Percentiles rank a stretch among this genome's conserved stretches.
Evolutionary conservation across 2,329 filamentous ascomycete genomes (phyloP).

Genomic region (Colletotrichum tamarilloi): DNA sequence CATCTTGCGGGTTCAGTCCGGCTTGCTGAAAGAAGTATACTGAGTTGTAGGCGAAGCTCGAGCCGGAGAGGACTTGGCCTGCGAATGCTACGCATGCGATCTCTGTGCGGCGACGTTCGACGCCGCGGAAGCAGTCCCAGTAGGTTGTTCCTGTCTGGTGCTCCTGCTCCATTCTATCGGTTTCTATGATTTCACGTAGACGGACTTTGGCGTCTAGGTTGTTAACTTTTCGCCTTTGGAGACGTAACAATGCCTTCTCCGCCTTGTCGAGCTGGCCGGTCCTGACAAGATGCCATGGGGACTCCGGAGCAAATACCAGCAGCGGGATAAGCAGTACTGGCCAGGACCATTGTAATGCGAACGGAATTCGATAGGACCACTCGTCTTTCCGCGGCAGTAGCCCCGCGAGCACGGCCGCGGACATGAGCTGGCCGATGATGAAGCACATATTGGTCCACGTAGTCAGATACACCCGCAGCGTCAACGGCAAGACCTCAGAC

Average conservation of each 20-base stretch:
- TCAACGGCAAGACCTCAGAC: conserved; percentile 52
- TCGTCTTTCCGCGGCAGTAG: conserved; percentile 47
- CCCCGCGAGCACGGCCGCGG: conserved; percentile 50
- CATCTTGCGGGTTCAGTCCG: conserved; percentile 44
- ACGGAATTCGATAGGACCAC: conserved; percentile 60
- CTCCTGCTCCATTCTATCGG: conserved; percentile 50
- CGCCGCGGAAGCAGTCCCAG: conserved; percentile 52
- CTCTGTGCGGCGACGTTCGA: conserved; percentile 50
- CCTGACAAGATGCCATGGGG: conserved; percentile 55
- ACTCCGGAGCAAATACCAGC: conserved; percentile 57
- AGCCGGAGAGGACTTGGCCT: conserved; percentile 41
- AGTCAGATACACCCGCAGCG: conserved; percentile 56
- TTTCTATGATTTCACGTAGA: conserved; percentile 55
- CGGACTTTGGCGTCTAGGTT: conserved; percentile 46
- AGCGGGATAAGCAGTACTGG: conserved; percentile 53
- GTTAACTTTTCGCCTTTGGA: conserved; percentile 30
- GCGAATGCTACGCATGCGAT: conserved; percentile 46
- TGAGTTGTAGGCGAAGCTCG: conserved; percentile 49
- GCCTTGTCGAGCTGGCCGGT: conserved; percentile 46
- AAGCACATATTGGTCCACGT: conserved; percentile 58
- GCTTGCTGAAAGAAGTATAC: conserved; percentile 53
- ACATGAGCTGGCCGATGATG: conserved; percentile 53
- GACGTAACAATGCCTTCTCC: conserved; percentile 43
- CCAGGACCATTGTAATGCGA: conserved; percentile 61
- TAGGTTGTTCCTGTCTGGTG: conserved; percentile 48